Base-by-base conservation (phyloP, 2,329 filamentous ascomycete species). In the Aaosphaeria arxii region DNA sequence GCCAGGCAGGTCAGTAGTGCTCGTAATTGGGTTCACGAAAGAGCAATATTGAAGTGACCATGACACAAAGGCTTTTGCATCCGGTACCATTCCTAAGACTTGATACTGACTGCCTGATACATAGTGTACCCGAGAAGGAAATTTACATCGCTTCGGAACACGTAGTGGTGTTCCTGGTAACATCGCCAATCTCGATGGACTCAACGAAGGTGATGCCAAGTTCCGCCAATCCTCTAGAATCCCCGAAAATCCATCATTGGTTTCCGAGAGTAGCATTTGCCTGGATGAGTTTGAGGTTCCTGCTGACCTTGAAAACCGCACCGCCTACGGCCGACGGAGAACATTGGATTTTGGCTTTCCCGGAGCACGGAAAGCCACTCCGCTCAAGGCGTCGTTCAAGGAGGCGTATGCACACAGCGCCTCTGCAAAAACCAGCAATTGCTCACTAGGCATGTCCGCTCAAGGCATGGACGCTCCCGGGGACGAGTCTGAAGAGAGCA, bases 311-410 rank as follows among this genome's bases (percentile, higher is more conserved):
- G 64, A 68, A 40, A 58, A 50, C 51, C 60, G 63, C 36, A 51
- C 51, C 36, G 59, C 52, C n/a, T 70, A 63, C 17, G 63, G 65
- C 11, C 63, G 62, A 40, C 63, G 64, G 31, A 55, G 55, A 28
- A 66, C 62, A 6, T 52, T 59, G 40, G 63, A 70, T 41, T 69
- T 70, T 43, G 63, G 65, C 28, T 70, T 57, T 40, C 65, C 62
- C 32, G 63, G 65, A 38, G 65, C 64, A 9, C 4, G 33, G 17
- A 24, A 24, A 24, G 2, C 17, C 17, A 24, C 17, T 24, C 17
- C 17, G 17, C 17, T 24, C 17, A 24, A 24, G 17, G 17, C 17
- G 17, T 24, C 17, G 17, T 24, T 24, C 17, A 24, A 24, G 17
- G 3, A 24, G 17, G 17, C 17, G 17, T 24, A 24, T 24, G 17